Base-by-base conservation (phyloP, 257 asterid species). In the Nicotiana attenuata region DNA sequence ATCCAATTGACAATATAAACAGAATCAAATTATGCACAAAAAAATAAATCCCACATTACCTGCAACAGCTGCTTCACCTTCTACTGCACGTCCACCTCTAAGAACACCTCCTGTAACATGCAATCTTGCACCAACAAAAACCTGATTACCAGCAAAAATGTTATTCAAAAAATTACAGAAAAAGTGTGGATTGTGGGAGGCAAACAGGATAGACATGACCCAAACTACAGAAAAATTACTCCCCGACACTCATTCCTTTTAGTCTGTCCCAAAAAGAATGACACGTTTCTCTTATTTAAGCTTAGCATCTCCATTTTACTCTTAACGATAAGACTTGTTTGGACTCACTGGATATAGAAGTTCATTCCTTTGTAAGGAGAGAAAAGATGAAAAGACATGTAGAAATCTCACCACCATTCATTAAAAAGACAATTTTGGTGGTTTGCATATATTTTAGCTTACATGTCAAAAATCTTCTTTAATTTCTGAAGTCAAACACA, bases 81-180 rank as follows among this genome's bases (percentile, higher is more conserved):
- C 99, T 80, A 96, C 98, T 57, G 92, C 88, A 80, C 99, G 95
- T 80, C 99, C 99, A 77, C 99, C 99, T 88, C 93, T 92, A 85
- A 96, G 92, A 89, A 84, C 98, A 84, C 99, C 99, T 59, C 99
- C 99, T 15, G 99, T 96, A 66, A 96, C 98, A 83, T 96, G 99
- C 90, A 94, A 87, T 90, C 99, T 90, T 78, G 99, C 96, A 78
- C 99, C 98, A 82, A 94, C 99, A 83, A 96, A 96, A 50, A 96
- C 99, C 99, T 96, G 94, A 83, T 56, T 80, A 66, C 50, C 59
- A 38, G 26, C 65, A 80, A 8, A 75, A 50, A 50, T 15, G 63
- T 15, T 14, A 75, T 75, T 50, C 45, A 50, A 22, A 50, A 50
- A 47, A 24, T 73, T 24, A 50, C 33, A 73, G 17, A 50, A 4